Conservation (phyloP, 2,329 filamentous ascomycete genomes). For the Pseudocercospora fuligena region DNA sequence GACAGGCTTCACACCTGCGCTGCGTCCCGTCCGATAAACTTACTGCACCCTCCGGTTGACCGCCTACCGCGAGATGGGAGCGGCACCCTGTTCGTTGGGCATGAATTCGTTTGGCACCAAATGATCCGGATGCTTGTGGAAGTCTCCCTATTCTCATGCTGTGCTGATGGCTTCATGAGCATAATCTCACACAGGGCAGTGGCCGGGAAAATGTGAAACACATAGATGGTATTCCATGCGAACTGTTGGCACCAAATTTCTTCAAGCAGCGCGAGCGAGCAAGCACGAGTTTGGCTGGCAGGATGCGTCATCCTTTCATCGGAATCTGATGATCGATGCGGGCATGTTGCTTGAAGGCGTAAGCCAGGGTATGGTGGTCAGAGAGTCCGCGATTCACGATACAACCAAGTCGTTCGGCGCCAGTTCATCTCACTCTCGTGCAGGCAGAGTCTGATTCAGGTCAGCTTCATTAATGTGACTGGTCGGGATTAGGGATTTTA, state of each 20-base stretch:
- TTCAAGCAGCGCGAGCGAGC: not conserved
- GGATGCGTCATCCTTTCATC: not conserved
- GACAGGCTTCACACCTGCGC: not conserved
- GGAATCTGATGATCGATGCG: constrained; percentile 3
- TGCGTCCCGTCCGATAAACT: not conserved
- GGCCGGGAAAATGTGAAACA: not conserved
- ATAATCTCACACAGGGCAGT: not conserved
- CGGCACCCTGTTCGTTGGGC: not conserved
- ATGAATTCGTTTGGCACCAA: not conserved
- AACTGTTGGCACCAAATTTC: not conserved
- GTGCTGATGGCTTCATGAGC: not conserved
- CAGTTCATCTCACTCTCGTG: not conserved
- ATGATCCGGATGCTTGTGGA: not conserved
- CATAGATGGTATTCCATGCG: not conserved
- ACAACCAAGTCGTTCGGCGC: constrained; percentile 9
- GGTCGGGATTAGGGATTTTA: not conserved
- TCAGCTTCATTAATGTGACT: not conserved
- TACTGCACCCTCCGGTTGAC: not conserved
- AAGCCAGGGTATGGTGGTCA: not conserved
- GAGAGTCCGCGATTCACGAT: not conserved
- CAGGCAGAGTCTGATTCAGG: not conserved
- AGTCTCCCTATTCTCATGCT: not conserved
- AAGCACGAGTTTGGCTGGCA: not conserved
- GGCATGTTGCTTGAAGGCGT: not conserved
- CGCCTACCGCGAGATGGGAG: not conserved